phyloP scores from a whole-genome alignment of 768 basidiomycete species.

The Rhizopogon roseolus region DNA sequence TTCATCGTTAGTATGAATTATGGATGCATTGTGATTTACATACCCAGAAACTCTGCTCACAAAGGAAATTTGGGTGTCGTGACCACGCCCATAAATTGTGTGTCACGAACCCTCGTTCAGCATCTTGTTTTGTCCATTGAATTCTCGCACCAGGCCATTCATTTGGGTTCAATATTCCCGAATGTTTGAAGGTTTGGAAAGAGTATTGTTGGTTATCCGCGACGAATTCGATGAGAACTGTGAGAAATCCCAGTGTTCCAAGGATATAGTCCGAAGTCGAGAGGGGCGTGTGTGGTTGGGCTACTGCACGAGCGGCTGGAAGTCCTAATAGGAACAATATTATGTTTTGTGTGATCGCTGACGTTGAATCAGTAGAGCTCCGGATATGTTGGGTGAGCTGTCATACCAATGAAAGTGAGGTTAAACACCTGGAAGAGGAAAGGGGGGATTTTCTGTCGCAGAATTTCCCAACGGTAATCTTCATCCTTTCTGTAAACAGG shows the following conservation, averaged over 20 bases:
- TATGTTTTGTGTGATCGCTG: constrained; percentile 73
- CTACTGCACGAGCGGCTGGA: constrained; percentile 51
- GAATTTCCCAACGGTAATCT: constrained; percentile 87
- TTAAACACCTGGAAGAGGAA: constrained; percentile 60
- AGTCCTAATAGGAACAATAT: constrained; percentile 70
- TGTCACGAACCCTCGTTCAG: constrained; percentile 78
- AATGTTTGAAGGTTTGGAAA: constrained; percentile 74
- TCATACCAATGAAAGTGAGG: constrained; percentile 60
- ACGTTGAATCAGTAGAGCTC: constrained; percentile 2
- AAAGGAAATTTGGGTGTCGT: constrained; percentile 89
- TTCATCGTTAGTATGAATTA: constrained; percentile 2
- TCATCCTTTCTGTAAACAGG: constrained; percentile 57
- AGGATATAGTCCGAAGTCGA: constrained; percentile 59
- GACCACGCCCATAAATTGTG: constrained; percentile 83
- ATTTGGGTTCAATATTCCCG: constrained; percentile 26
- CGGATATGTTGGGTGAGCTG: neutral
- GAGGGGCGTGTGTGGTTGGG: constrained; percentile 50
- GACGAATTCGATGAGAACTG: constrained; percentile 69
- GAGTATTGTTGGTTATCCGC: constrained; percentile 92
- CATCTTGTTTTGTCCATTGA: constrained; percentile 63
- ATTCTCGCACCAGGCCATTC: constrained; percentile 68
- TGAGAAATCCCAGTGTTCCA: constrained; percentile 48
- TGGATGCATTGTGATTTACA: constrained; percentile 12
- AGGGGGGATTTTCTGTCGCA: constrained; percentile 54
- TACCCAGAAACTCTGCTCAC: constrained; percentile 88